Evolutionary conservation across 768 basidiomycete species (phyloP).

Genomic region (Lactarius quietus): DNA sequence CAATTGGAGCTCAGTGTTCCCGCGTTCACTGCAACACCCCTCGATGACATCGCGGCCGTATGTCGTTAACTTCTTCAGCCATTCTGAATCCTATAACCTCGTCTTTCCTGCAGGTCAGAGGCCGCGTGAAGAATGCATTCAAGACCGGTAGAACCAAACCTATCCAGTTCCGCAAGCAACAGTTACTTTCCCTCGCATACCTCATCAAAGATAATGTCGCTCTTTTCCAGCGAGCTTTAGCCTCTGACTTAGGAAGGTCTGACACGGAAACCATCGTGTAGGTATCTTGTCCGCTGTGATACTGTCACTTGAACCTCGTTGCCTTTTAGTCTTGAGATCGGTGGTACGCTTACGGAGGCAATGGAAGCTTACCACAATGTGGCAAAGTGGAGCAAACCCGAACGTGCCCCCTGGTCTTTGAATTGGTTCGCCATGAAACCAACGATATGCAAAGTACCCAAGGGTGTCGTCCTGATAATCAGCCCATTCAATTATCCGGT

Average conservation of each 20-base stretch:
- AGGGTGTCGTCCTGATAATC: conserved; percentile 69
- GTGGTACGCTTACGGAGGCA: conserved; percentile 48
- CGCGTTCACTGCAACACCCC: conserved; percentile 20
- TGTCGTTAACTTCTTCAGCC: not conserved
- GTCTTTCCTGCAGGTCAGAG: conserved; percentile 46
- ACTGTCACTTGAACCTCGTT: not conserved
- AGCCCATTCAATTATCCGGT: conserved; percentile 75
- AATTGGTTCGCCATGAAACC: conserved; percentile 60
- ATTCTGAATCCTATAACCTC: not conserved
- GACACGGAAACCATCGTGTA: conserved; percentile 54
- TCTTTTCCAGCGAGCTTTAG: conserved; percentile 55
- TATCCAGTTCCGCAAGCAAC: conserved; percentile 66
- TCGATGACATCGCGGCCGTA: conserved; percentile 32
- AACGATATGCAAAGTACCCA: conserved; percentile 67
- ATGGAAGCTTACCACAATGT: conserved; percentile 56
- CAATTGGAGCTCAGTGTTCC: not conserved
- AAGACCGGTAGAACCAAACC: conserved; percentile 58
- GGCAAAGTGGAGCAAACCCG: conserved; percentile 71
- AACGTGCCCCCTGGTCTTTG: conserved; percentile 51
- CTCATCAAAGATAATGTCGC: conserved; percentile 70
- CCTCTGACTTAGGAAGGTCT: conserved; percentile 61
- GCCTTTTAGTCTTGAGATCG: conserved; percentile 55
- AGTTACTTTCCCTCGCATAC: conserved; percentile 72
- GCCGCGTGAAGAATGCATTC: conserved; percentile 55
- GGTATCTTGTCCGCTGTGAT: conserved; percentile 20